Evolutionary conservation across 441 rosid species (phyloP).

Genomic region (Aleurites moluccanus): DNA sequence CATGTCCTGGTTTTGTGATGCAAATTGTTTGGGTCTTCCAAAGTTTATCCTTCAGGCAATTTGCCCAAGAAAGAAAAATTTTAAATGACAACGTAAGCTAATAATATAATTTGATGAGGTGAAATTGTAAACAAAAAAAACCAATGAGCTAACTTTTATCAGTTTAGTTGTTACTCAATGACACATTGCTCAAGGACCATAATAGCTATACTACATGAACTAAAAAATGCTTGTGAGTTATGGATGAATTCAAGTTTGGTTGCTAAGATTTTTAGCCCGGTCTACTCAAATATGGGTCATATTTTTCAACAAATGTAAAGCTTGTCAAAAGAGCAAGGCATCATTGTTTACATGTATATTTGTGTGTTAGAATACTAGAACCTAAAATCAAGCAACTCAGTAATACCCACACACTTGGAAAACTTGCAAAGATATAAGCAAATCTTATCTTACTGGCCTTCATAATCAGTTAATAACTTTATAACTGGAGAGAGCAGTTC

Average conservation of each 20-base stretch:
- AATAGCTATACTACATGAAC: not conserved
- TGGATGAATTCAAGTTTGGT: constrained; percentile 6
- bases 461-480: not conserved
- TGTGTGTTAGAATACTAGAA: not conserved
- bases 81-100: not conserved
- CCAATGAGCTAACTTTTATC: not conserved
- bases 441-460: not conserved
- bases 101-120: not conserved
- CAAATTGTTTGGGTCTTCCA: not conserved
- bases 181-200: not conserved
- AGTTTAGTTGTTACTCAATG: not conserved
- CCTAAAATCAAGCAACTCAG: not conserved
- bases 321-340: not conserved
- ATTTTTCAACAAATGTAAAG: not conserved
- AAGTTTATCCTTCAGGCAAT: not conserved
- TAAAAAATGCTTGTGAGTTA: not conserved
- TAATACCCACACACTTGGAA: not conserved
- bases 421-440: not conserved
- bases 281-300: not conserved
- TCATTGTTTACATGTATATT: not conserved
- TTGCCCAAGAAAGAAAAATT: not conserved
- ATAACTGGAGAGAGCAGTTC: not conserved
- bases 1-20: not conserved
- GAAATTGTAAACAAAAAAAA: not conserved
- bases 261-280: not conserved